Conservation (phyloP, 2,329 filamentous ascomycete species). For the Paramyrothecium roridum region DNA sequence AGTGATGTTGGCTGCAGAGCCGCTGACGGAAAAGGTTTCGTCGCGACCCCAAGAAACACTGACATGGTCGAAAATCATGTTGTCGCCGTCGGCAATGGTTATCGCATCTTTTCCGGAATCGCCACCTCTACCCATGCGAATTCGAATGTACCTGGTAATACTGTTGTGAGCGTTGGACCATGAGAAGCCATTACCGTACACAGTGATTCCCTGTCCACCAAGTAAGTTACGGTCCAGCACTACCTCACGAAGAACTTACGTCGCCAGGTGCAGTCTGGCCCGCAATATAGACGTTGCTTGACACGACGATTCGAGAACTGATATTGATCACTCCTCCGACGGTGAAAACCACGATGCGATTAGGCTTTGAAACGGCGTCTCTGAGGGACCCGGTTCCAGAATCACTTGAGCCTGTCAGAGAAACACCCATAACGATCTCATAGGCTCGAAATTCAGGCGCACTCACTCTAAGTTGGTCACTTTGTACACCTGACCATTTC, state of each 20-base stretch:
- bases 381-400: conserved; percentile 45
- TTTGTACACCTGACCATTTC: conserved; percentile 42
- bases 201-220: conserved; percentile 34
- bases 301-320: conserved; percentile 40
- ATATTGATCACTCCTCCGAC: conserved; percentile 49
- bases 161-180: conserved; percentile 49
- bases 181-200: conserved; percentile 51
- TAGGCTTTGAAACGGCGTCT: conserved; percentile 43
- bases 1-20: conserved; percentile 43
- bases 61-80: conserved; percentile 56
- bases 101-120: conserved; percentile 51
- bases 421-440: background rate
- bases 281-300: conserved; percentile 44
- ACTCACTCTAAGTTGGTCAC: conserved; percentile 41
- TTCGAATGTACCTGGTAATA: conserved; percentile 52
- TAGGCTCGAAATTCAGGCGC: no score
- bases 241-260: conserved; percentile 20
- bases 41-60: conserved; percentile 53
- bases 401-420: conserved; percentile 24
- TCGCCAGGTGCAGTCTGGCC: conserved; percentile 48
- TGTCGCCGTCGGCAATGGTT: conserved; percentile 47
- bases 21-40: conserved; percentile 51
- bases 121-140: conserved; percentile 50
- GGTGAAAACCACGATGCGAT: conserved; percentile 50
- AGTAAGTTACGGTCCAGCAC: background rate